These are phyloP conservation scores for Sphagnum tenellum DNA, from an alignment of 225 moss, liverwort and hornwort genomes.

Conservation along the genomic window DNA sequence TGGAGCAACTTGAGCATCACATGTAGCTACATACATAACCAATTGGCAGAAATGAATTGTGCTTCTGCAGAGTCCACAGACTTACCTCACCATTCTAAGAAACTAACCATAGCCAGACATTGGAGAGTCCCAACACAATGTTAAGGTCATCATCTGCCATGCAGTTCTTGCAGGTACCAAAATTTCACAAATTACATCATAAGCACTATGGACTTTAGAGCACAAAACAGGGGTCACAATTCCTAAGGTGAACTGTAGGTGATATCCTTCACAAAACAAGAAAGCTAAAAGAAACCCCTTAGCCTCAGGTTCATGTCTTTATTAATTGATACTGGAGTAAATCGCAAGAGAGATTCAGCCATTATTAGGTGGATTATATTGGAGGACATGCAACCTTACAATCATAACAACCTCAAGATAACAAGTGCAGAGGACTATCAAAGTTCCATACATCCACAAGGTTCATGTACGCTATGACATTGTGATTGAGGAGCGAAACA, in stretches of 20 bases:
- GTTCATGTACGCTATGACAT: conserved; percentile 61
- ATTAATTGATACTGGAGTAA: too few species aligned
- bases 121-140: conserved; percentile 69
- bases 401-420: background rate
- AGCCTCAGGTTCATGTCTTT: too few species aligned
- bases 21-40: too few species aligned
- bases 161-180: conserved; percentile 53
- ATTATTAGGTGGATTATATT: too few species aligned
- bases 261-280: background rate
- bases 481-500: conserved; percentile 66
- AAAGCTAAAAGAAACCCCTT: background rate
- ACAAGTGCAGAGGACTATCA: background rate
- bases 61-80: background rate
- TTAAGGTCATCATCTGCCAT: conserved; percentile 66
- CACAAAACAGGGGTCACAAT: background rate
- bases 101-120: conserved; percentile 69
- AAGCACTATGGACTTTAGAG: background rate
- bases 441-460: background rate
- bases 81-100: conserved; percentile 88
- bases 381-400: background rate
- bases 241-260: background rate
- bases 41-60: background rate
- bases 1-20: too few species aligned
- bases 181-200: background rate
- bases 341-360: too few species aligned